Evolutionary conservation across 257 asterid genomes (phyloP).

Genomic region (Ballota nigra): DNA sequence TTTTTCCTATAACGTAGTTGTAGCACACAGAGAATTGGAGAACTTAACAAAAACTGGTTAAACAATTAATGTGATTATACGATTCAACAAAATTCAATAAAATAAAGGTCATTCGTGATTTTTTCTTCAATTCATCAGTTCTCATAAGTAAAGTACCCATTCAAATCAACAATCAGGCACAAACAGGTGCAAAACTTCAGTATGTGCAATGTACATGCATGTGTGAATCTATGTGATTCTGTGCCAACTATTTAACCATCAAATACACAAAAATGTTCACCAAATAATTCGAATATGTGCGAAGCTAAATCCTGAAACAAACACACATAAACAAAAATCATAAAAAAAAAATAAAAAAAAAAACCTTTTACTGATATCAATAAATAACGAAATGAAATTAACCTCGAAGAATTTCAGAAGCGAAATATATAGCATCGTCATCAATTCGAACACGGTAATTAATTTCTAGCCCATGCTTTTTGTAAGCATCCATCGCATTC

Average conservation of each 20-base stretch:
- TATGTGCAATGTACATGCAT: background rate
- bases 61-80: background rate
- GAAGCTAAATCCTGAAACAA: background rate
- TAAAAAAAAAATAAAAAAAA: background rate
- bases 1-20: background rate
- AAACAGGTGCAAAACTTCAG: background rate
- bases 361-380: background rate
- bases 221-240: background rate
- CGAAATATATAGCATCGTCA: background rate
- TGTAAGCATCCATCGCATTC: background rate
- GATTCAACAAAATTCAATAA: background rate
- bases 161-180: background rate
- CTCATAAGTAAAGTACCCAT: no score
- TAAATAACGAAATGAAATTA: background rate
- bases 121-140: background rate
- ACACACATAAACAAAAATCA: background rate
- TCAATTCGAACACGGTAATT: background rate
- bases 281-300: background rate
- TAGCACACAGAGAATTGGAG: background rate
- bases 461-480: background rate
- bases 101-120: background rate
- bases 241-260: background rate
- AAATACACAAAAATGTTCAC: background rate
- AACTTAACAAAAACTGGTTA: background rate
- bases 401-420: slow-evolving; percentile 3